Conservation (phyloP, 768 basidiomycete genomes). For the Scleroderma citrinum region DNA sequence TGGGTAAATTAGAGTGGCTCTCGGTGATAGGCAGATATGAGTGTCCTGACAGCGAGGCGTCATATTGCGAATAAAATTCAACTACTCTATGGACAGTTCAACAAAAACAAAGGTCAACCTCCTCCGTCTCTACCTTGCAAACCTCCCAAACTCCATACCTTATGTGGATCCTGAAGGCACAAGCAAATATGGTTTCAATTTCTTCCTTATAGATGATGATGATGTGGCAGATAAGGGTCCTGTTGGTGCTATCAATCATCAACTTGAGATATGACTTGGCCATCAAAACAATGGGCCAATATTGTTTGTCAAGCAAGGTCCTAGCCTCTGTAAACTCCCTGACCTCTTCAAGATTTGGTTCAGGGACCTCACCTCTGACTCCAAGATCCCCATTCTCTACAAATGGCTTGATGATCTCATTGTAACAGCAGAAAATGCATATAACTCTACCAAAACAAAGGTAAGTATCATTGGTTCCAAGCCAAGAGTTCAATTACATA, state of each 20-base stretch:
- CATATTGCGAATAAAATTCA: too few species aligned
- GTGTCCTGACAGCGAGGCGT: too few species aligned
- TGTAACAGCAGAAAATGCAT: conserved; percentile 1
- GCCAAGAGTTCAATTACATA: too few species aligned
- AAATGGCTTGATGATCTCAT: conserved; percentile 17
- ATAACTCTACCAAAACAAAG: not conserved
- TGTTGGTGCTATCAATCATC: conserved; percentile 2
- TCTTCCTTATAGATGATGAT: not conserved
- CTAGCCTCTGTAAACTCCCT: too few species aligned
- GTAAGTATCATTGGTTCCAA: too few species aligned
- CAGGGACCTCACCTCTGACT: too few species aligned
- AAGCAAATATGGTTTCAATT: not conserved
- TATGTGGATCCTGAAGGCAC: not conserved
- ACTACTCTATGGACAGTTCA: not conserved
- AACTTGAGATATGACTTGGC: conserved; percentile 1
- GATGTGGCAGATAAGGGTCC: not conserved
- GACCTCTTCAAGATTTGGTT: too few species aligned
- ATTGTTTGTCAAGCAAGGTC: too few species aligned
- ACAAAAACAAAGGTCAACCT: not conserved
- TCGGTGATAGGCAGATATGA: too few species aligned
- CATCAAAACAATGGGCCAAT: conserved; percentile 5
- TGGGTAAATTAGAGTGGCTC: not conserved
- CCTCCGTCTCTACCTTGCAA: not conserved
- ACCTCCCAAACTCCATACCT: not conserved
- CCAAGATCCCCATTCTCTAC: too few species aligned